Percentiles rank a stretch among this genome's conserved stretches.
Conservation (phyloP, 495 filamentous ascomycete genomes). For the Aspergillus bridgeri region DNA sequence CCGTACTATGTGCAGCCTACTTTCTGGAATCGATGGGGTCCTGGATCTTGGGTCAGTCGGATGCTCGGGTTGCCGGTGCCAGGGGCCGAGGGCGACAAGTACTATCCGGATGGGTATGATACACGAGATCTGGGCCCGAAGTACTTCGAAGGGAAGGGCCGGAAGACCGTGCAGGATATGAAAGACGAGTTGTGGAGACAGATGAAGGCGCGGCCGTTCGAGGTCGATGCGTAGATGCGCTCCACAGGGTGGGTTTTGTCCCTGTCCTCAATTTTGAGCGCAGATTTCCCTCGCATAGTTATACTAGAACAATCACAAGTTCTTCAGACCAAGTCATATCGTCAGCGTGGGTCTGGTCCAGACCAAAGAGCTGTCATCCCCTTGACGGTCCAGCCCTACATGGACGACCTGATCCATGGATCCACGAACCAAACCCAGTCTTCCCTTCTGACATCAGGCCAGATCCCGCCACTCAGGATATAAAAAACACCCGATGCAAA, state of each 20-base stretch:
- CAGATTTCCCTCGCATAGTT: too few species aligned
- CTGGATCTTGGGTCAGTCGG: slow-evolving; percentile 47
- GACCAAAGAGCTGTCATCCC: background rate
- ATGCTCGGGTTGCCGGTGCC: slow-evolving; percentile 53
- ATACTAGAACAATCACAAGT: too few species aligned
- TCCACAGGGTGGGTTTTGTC: too few species aligned
- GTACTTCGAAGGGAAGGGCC: slow-evolving; percentile 53
- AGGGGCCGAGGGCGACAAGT: slow-evolving; percentile 54
- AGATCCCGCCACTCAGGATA: background rate
- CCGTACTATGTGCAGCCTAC: slow-evolving; percentile 60
- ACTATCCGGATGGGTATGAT: slow-evolving; percentile 56
- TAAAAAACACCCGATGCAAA: background rate
- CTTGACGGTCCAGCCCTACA: background rate
- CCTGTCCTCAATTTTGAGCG: too few species aligned
- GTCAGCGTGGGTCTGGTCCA: slow-evolving; percentile 3
- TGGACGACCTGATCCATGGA: background rate
- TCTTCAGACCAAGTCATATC: slow-evolving; percentile 1
- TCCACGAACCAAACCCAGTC: background rate
- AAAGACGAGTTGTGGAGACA: slow-evolving; percentile 28
- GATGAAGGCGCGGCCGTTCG: slow-evolving; percentile 24
- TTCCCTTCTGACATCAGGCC: slow-evolving; percentile 1
- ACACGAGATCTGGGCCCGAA: slow-evolving; percentile 57
- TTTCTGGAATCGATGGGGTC: slow-evolving; percentile 56
- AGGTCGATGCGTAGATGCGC: background rate
- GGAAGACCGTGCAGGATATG: slow-evolving; percentile 41